Percentiles rank a stretch among this genome's conserved stretches.
Conservation (phyloP, 257 asterid genomes). For the Cinchona pubescens region DNA sequence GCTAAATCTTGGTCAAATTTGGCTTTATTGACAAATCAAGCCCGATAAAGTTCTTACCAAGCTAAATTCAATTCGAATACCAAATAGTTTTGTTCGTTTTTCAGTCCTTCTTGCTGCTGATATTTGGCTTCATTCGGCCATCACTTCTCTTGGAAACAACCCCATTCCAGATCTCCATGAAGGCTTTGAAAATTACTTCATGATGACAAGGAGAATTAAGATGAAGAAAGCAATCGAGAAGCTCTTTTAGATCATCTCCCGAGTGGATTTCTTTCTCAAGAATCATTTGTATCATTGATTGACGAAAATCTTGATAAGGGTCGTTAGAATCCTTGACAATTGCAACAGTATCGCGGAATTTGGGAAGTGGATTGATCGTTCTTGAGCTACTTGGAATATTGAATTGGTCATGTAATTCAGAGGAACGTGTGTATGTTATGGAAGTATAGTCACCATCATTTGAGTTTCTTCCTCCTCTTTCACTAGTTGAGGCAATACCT, state of each 20-base stretch:
- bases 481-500: conserved; percentile 9
- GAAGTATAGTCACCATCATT: conserved; percentile 31
- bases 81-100: too few relatives aligned
- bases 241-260: conserved; percentile 54
- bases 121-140: not conserved
- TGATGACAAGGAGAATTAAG: conserved; percentile 62
- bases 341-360: conserved; percentile 52
- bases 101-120: conserved; percentile 3
- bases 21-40: too few relatives aligned
- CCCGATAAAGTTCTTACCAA: too few relatives aligned
- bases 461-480: not conserved
- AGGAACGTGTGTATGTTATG: conserved; percentile 26
- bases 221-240: conserved; percentile 52
- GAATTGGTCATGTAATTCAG: conserved; percentile 5
- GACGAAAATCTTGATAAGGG: conserved; percentile 69
- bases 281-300: conserved; percentile 81
- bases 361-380: conserved; percentile 16
- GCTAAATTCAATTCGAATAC: too few relatives aligned
- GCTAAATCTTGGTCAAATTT: too few relatives aligned
- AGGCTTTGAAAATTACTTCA: conserved; percentile 51
- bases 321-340: conserved; percentile 62
- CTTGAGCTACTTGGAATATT: conserved; percentile 1
- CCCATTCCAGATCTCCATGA: conserved; percentile 59
- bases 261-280: conserved; percentile 51
- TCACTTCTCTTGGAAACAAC: conserved; percentile 5